Evolutionary conservation across 2,329 filamentous ascomycete genomes (phyloP), one percentile per base, ranked within the genome.

Genomic region (Fusarium nurragi): DNA sequence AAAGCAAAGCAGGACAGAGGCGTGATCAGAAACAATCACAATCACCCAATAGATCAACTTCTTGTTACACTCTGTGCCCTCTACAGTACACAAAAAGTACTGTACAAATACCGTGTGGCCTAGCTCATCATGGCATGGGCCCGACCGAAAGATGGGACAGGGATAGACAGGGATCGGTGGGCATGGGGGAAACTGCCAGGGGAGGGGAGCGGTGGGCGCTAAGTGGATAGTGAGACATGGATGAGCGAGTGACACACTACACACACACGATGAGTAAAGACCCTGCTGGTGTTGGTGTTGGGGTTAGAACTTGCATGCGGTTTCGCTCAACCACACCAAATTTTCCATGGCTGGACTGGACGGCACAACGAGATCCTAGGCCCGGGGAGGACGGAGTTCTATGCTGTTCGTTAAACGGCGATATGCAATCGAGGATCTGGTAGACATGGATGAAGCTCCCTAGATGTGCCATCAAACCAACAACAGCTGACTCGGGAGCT

Each of bases 211-310:
- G 53, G 64, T 71, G 61, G 68, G 51, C 68, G 61, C 68, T 71
- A 71, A 68, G 68, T 66, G 63, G 61, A 34, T 48, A 67, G 66
- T 69, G 64, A 71, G 68, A 71, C 68, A 69, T 68, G 65, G 68
- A 61, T 70, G 63, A 54, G 60, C 64, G 57, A 70, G 58, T 65
- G 65, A 61, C 60, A 65, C 64, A 64, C 58, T 53, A 12, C 48
- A 53, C 38, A 50, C 64, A 64, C 60, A 62, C 46, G 57, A 66
- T 52, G 62, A 54, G 46, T 37, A 58, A 49, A 66, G 63, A 66
- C 58, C 63, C 62, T 64, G 57, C 39, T 63, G 41, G 21, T 37
- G 39, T 13, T 28, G 26, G 5, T 10, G 4, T 26, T 5, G 25
- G 25, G 3, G 4, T 26, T 5, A 10, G 25, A n/a, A n/a, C 47